phyloP scores from a whole-genome alignment of 129 eudicot genomes.

The Rutidosis leptorrhynchoides region DNA sequence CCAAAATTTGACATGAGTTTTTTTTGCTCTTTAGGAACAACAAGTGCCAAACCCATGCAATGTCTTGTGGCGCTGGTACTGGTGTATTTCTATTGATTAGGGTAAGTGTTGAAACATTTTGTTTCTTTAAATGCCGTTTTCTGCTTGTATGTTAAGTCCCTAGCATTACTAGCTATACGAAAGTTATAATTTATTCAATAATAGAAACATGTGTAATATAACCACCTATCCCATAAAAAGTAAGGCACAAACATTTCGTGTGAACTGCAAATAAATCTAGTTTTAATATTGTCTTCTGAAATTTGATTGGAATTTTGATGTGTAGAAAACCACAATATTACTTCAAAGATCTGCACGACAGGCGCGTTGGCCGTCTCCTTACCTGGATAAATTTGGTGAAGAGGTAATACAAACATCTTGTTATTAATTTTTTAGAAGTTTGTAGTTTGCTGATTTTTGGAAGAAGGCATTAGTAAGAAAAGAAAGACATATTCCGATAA shows the following conservation, averaged over 20 bases:
- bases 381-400: constrained; percentile 91
- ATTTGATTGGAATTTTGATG: background rate
- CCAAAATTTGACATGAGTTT: background rate
- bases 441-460: constrained; percentile 8
- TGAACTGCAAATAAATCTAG: background rate
- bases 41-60: constrained; percentile 82
- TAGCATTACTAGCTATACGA: background rate
- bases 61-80: constrained; percentile 90
- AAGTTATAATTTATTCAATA: no score
- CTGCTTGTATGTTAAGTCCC: background rate
- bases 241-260: background rate
- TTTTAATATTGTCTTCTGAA: constrained; percentile 26
- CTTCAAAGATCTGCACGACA: constrained; percentile 96
- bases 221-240: background rate
- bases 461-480: background rate
- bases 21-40: constrained; percentile 55
- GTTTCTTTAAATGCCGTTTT: background rate
- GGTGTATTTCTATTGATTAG: constrained; percentile 85
- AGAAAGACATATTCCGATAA: background rate
- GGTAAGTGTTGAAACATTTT: constrained; percentile 45
- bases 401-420: constrained; percentile 53
- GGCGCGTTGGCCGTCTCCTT: constrained; percentile 97
- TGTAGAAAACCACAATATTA: constrained; percentile 79
- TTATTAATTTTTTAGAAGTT: constrained; percentile 7
- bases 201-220: background rate